Conservation (phyloP, 805 yeast species). For the Maudiozyma turicensis region DNA sequence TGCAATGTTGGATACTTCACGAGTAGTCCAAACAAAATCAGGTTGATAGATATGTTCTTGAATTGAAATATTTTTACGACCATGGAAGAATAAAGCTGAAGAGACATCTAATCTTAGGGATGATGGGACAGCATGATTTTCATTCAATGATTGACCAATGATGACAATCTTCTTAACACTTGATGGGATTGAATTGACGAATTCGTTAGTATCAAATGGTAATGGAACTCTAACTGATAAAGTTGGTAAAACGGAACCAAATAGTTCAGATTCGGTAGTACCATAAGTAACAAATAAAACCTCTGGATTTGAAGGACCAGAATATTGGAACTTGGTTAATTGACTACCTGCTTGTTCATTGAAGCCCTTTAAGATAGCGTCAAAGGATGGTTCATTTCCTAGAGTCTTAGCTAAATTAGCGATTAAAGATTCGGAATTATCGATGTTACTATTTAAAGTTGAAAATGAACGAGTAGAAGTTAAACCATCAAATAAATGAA, state of each 20-base stretch:
- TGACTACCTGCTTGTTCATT: conserved; percentile 19
- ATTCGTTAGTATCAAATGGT: conserved; percentile 63
- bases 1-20: conserved; percentile 41
- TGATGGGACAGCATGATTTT: conserved; percentile 26
- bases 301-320: conserved; percentile 43
- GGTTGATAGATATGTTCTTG: conserved; percentile 45
- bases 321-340: conserved; percentile 37
- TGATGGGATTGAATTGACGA: conserved; percentile 48
- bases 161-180: conserved; percentile 54
- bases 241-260: conserved; percentile 46
- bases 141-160: conserved; percentile 45
- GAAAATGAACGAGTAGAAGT: conserved; percentile 27
- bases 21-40: conserved; percentile 46
- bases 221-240: conserved; percentile 66
- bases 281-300: conserved; percentile 81
- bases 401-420: conserved; percentile 7
- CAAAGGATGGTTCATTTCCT: conserved; percentile 13
- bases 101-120: conserved; percentile 61
- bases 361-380: conserved; percentile 20
- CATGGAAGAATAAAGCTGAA: conserved; percentile 52
- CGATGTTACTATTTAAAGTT: conserved; percentile 10
- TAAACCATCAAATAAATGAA: conserved; percentile 77
- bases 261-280: conserved; percentile 50
- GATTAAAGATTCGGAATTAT: conserved; percentile 6
- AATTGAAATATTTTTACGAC: conserved; percentile 30